These are phyloP conservation scores for Chrysophaeum taylorii DNA, from an alignment of 352 stramenopile species.

Conservation along the genomic window DNA sequence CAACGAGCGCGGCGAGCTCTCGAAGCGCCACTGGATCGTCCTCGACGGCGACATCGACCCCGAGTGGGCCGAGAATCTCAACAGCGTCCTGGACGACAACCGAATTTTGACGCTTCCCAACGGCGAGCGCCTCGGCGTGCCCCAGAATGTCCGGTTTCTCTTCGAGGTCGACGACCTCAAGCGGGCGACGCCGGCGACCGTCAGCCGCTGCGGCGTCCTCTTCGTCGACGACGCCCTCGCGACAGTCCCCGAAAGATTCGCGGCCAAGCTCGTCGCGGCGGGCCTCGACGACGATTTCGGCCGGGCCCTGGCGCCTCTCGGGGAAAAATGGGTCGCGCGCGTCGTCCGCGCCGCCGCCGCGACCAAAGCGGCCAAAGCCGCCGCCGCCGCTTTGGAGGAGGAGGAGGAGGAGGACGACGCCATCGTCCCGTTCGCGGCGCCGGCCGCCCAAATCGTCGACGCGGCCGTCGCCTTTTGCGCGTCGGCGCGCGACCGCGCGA, in stretches of 20 bases:
- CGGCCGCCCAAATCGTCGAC: too few relatives aligned
- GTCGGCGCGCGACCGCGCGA: too few relatives aligned
- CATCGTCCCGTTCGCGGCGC: too few relatives aligned
- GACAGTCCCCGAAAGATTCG: constrained; percentile 74
- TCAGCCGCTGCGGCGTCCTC: constrained; percentile 98
- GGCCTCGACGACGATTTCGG: too few relatives aligned
- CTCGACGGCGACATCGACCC: constrained; percentile 99
- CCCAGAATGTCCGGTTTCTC: constrained; percentile 97
- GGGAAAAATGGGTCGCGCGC: neutral
- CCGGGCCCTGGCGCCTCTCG: constrained; percentile 4
- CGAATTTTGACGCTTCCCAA: constrained; percentile 95
- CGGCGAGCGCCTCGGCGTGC: constrained; percentile 93
- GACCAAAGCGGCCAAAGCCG: neutral
- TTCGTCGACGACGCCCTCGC: constrained; percentile 96
- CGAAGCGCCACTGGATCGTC: constrained; percentile 94
- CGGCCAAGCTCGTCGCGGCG: constrained; percentile 33
- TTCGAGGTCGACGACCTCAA: constrained; percentile 98
- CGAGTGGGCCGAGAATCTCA: constrained; percentile 99
- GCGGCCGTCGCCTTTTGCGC: too few relatives aligned
- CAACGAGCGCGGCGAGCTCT: constrained; percentile 90
- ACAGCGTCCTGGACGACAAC: constrained; percentile 99
- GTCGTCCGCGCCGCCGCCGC: neutral
- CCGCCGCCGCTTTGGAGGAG: neutral
- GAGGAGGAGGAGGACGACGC: constrained; percentile 20
- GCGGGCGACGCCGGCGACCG: constrained; percentile 96